Evolutionary conservation across 139 green algal genomes (phyloP).

Genomic region (Coelastrella sp.): DNA sequence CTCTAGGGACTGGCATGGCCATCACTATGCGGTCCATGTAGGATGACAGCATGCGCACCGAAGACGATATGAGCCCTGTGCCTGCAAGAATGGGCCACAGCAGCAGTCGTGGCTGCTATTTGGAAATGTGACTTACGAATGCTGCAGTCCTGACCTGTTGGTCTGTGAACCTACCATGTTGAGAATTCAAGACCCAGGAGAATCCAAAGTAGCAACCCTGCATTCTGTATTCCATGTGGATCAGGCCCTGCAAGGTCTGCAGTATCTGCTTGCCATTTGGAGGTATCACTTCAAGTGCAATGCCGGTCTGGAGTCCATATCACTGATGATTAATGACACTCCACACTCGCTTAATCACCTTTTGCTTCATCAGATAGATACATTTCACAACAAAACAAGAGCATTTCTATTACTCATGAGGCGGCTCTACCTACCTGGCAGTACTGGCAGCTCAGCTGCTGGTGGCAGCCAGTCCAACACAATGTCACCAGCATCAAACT

Average conservation of each 20-base stretch:
- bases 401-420: not conserved
- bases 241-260: not conserved
- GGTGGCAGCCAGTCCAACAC: not conserved
- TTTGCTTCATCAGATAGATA: too few species aligned
- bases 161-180: too few species aligned
- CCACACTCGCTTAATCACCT: too few species aligned
- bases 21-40: conserved; percentile 29
- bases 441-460: conserved; percentile 6
- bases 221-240: too few species aligned
- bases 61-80: not conserved
- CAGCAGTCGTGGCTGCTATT: not conserved
- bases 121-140: not conserved
- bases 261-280: not conserved
- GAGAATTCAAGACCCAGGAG: too few species aligned
- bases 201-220: too few species aligned
- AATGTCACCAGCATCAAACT: conserved; percentile 14
- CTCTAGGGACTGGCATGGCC: not conserved
- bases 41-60: conserved; percentile 21
- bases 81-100: not conserved
- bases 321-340: too few species aligned
- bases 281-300: not conserved
- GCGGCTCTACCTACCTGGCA: conserved; percentile 3
- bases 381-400: too few species aligned
- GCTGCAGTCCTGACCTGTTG: not conserved
- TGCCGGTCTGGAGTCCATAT: too few species aligned